Base-by-base conservation (phyloP, 768 basidiomycete genomes). In the Tulasnella sp. region DNA sequence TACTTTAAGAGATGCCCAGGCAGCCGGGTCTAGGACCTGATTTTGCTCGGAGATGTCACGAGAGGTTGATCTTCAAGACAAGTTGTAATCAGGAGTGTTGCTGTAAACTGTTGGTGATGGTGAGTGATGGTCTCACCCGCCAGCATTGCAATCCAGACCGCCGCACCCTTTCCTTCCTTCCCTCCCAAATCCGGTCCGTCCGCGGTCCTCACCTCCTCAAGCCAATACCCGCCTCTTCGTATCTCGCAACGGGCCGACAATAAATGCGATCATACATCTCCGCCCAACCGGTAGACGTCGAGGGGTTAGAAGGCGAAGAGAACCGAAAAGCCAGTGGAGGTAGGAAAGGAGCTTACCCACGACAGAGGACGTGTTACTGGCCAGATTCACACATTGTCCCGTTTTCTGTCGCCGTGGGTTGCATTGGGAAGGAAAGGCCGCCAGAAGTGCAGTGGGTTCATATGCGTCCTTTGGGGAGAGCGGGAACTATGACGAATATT, bases 351-450 rank as follows among this genome's bases (percentile, higher is more conserved):
- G 37, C 92, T 76, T 94, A 92, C 86, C 96, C 96, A 93, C 81
- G 97, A 99, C 82, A 97, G 97, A 7, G 97, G 99, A 81, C 90
- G 91, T n/a, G 87, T 99, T 40, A 82, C 86, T 22, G 96, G 97
- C 3, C 91, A 93, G 89, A 95, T 96, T 71, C 36, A 45, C n/a
- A 9, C 64, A 11, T 64, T 8, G 22, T 0, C 40, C 58, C 40
- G 45, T 69, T 19, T n/a, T n/a, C n/a, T 49, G 22, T 49, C 49
- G 49, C 22, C 8, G 49, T 49, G 49, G 19, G 19, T 42, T 49
- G 22, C 49, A 49, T 8, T 1, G n/a, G n/a, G n/a, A n/a, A n/a
- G n/a, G n/a, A n/a, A n/a, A n/a, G n/a, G n/a, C n/a, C n/a, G n/a
- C n/a, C n/a, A n/a, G n/a, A n/a, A n/a, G n/a, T n/a, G n/a, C n/a